Conservation (phyloP, 2,329 filamentous ascomycete genomes). For the Paraconiothyrium brasiliense region DNA sequence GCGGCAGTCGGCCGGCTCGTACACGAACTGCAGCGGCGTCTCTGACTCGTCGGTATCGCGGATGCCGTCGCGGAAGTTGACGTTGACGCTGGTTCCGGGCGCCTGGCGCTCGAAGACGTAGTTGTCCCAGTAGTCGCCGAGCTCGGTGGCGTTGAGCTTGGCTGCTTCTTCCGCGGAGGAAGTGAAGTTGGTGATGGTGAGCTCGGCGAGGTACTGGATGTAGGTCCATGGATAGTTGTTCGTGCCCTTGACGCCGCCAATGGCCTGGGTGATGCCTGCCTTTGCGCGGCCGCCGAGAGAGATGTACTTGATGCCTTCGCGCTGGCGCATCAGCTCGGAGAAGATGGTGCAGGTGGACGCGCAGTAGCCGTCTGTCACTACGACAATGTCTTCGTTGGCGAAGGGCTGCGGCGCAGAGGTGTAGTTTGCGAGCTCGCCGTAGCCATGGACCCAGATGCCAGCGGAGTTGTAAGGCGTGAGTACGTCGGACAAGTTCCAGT, state of each 20-base stretch:
- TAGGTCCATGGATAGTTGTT: constrained; percentile 48
- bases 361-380: constrained; percentile 64
- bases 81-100: constrained; percentile 36
- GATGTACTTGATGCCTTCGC: constrained; percentile 65
- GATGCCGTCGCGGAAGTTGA: constrained; percentile 55
- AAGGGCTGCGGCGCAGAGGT: constrained; percentile 56
- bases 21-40: constrained; percentile 68
- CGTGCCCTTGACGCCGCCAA: constrained; percentile 72
- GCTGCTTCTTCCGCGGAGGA: constrained; percentile 35
- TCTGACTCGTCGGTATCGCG: constrained; percentile 53
- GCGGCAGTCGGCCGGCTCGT: constrained; percentile 69
- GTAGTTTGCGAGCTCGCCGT: constrained; percentile 56
- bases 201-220: constrained; percentile 41
- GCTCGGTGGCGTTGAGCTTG: constrained; percentile 41
- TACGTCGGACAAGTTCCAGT: constrained; percentile 59
- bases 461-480: constrained; percentile 48
- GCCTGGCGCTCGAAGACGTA: constrained; percentile 43
- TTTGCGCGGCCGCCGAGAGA: constrained; percentile 68
- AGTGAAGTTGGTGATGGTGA: constrained; percentile 32
- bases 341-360: constrained; percentile 69
- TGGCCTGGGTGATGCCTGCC: constrained; percentile 60
- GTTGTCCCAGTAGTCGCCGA: constrained; percentile 44
- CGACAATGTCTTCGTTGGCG: constrained; percentile 65
- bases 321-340: constrained; percentile 62
- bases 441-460: constrained; percentile 47